Evolutionary conservation across 139 green algal species (phyloP).

Genomic region (Micractinium sp.): DNA sequence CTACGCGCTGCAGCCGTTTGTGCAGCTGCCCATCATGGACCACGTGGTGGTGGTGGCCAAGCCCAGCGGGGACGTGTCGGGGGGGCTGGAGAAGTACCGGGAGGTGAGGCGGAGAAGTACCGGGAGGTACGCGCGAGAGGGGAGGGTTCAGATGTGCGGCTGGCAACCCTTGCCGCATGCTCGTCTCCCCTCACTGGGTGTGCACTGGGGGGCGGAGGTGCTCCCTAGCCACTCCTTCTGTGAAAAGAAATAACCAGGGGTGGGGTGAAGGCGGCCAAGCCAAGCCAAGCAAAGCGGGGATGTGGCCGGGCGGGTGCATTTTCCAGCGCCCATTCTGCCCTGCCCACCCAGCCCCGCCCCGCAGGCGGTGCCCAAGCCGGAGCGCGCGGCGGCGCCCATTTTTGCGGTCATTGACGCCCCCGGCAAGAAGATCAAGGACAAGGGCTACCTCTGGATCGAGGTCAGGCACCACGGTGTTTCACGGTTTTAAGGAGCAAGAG

Average conservation of each 20-base stretch:
- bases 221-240: no score
- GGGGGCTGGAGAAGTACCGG: conserved; percentile 29
- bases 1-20: conserved; percentile 38
- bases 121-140: background rate
- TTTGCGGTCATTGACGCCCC: conserved; percentile 42
- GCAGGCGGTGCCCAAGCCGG: conserved; percentile 32
- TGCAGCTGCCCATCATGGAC: conserved; percentile 35
- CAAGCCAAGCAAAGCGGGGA: background rate
- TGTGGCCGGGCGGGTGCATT: no score
- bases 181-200: no score
- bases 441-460: conserved; percentile 40
- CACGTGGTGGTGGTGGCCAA: conserved; percentile 33
- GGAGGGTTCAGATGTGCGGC: no score
- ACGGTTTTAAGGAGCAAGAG: no score
- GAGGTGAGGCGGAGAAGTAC: conserved; percentile 2
- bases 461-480: background rate
- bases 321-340: background rate
- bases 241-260: no score
- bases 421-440: conserved; percentile 39
- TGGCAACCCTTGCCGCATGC: no score
- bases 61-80: conserved; percentile 11
- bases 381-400: conserved; percentile 38
- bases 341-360: background rate
- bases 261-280: no score
- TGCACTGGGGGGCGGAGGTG: no score